Percentiles rank a stretch among this genome's conserved stretches.
Evolutionary conservation across 805 yeast genomes (phyloP).

Genomic region (Saccharomyces eubayanus): DNA sequence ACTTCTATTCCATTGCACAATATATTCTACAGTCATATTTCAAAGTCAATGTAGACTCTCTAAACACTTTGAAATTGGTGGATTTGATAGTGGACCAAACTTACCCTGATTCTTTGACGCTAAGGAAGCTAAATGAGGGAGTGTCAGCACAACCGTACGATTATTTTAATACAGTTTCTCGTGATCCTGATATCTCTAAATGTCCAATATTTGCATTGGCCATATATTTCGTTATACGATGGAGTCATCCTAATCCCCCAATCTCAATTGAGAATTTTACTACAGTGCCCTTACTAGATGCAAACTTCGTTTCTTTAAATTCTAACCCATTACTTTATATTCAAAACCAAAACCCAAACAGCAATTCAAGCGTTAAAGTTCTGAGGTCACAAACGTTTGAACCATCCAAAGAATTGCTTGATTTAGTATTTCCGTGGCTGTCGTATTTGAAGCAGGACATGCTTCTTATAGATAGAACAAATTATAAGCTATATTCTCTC

Average conservation of each 20-base stretch:
- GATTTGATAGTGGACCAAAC: slow-evolving; percentile 31
- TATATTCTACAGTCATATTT: slow-evolving; percentile 27
- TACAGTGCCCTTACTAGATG: slow-evolving; percentile 17
- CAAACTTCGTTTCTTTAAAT: slow-evolving; percentile 13
- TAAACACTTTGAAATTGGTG: slow-evolving; percentile 17
- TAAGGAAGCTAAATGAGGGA: slow-evolving; percentile 27
- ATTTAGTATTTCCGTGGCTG: slow-evolving; percentile 29
- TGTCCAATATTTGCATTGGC: slow-evolving; percentile 31
- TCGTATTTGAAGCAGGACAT: slow-evolving; percentile 22
- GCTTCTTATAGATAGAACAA: slow-evolving; percentile 23
- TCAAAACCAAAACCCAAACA: slow-evolving; percentile 7
- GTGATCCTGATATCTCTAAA: slow-evolving; percentile 26
- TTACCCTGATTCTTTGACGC: slow-evolving; percentile 29
- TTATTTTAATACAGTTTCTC: slow-evolving; percentile 28
- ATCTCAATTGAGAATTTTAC: slow-evolving; percentile 19
- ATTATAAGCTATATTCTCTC: slow-evolving; percentile 27
- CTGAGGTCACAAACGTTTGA: slow-evolving; percentile 16
- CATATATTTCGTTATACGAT: slow-evolving; percentile 26
- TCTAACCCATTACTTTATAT: slow-evolving; percentile 4
- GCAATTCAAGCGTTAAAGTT: slow-evolving; percentile 6
- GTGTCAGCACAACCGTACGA: slow-evolving; percentile 21
- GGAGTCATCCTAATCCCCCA: slow-evolving; percentile 23
- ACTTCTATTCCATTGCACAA: slow-evolving; percentile 25
- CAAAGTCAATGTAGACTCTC: slow-evolving; percentile 17
- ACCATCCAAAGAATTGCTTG: slow-evolving; percentile 19